A percentile compares a stretch with the other conserved stretches of the same genome.
phyloP scores from a whole-genome alignment of 352 stramenopile species.

The Phytophthora podocarpi region DNA sequence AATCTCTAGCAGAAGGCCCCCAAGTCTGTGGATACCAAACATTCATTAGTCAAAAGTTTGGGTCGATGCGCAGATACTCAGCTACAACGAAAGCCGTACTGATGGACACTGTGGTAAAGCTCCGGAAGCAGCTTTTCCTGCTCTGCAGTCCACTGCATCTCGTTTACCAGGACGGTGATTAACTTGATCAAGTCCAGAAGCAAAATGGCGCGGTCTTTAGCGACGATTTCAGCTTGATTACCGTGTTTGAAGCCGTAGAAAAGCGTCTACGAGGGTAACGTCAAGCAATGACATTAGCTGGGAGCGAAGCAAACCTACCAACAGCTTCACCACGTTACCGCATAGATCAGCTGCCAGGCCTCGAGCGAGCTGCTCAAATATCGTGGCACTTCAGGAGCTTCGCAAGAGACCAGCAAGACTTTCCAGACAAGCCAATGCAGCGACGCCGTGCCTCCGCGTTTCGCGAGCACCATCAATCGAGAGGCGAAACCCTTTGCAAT shows the following conservation, averaged over 20 bases:
- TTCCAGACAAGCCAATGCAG: conserved; percentile 70
- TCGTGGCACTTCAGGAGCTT: conserved; percentile 36
- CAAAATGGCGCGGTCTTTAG: conserved; percentile 32
- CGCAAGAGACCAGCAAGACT: conserved; percentile 54
- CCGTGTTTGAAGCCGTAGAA: conserved; percentile 37
- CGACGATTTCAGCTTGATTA: conserved; percentile 22
- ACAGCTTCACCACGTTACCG: conserved; percentile 25
- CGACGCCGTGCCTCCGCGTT: conserved; percentile 27
- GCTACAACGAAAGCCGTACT: conserved; percentile 13
- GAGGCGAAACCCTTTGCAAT: conserved; percentile 24
- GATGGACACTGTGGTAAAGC: conserved; percentile 33
- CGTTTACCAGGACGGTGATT: conserved; percentile 60
- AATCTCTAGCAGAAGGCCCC: conserved; percentile 52
- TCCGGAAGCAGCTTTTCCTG: conserved; percentile 31
- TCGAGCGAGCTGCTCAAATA: conserved; percentile 37
- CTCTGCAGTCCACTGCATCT: conserved; percentile 49
- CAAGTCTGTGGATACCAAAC: conserved; percentile 33
- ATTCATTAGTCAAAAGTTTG: neutral
- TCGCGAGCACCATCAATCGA: conserved; percentile 40
- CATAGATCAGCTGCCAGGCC: conserved; percentile 49
- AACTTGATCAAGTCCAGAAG: conserved; percentile 65
- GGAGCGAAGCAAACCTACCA: too few species aligned
- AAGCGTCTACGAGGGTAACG: conserved; percentile 41
- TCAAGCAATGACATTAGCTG: neutral
- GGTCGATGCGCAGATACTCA: neutral